Evolutionary conservation across 805 yeast genomes (phyloP).

Genomic region (Candida quercuum): DNA sequence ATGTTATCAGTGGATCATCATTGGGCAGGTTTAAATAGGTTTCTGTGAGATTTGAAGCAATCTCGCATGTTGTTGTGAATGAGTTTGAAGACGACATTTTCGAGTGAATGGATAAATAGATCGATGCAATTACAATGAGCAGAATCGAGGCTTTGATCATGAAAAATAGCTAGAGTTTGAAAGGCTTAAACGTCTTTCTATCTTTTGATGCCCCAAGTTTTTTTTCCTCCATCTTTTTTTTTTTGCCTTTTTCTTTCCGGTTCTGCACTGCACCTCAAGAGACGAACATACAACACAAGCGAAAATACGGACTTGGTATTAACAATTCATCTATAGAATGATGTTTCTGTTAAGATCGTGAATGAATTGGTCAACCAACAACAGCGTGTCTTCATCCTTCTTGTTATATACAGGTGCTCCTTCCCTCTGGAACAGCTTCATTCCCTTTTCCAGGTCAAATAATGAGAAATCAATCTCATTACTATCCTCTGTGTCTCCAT

Average conservation of each 20-base stretch:
- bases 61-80: background rate
- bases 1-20: background rate
- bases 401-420: constrained; percentile 16
- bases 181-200: too few species aligned
- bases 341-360: background rate
- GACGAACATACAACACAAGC: too few species aligned
- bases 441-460: constrained; percentile 6
- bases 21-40: background rate
- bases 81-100: background rate
- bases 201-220: too few species aligned
- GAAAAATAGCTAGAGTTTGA: too few species aligned
- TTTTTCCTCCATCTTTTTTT: background rate
- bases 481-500: constrained; percentile 1
- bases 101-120: background rate
- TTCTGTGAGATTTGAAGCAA: background rate
- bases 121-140: background rate
- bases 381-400: constrained; percentile 12
- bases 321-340: background rate
- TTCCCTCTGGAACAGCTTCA: constrained; percentile 1
- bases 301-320: background rate
- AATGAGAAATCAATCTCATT: constrained; percentile 4
- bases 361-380: constrained; percentile 8
- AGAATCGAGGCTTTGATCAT: too few species aligned
- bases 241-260: background rate
- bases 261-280: too few species aligned